Evolutionary conservation across 2,329 filamentous ascomycete species (phyloP).

Genomic region (Colletotrichum gigasporum): DNA sequence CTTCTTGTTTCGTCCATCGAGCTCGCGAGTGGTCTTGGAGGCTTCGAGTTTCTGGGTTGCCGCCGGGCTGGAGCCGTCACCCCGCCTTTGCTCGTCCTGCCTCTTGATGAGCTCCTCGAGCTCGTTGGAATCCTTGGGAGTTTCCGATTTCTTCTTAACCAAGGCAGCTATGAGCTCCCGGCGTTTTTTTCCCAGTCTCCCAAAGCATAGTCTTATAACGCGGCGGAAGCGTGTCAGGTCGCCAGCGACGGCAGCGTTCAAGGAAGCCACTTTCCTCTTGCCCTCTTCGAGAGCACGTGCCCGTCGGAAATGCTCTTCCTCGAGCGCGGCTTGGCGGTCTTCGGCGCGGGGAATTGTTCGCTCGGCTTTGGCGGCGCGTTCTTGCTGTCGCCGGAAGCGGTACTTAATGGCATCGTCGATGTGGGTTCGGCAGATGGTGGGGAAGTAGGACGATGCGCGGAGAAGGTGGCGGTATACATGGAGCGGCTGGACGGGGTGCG

Average conservation of each 20-base stretch:
- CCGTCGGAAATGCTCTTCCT: slow-evolving; percentile 11
- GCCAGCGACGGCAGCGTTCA: slow-evolving; percentile 65
- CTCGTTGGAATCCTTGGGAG: slow-evolving; percentile 50
- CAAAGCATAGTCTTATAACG: slow-evolving; percentile 61
- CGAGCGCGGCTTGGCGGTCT: slow-evolving; percentile 15
- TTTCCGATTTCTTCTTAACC: slow-evolving; percentile 38
- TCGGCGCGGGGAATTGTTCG: slow-evolving; percentile 51
- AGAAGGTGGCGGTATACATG: slow-evolving; percentile 68
- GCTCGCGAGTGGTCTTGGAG: too few relatives aligned
- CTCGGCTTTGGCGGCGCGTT: slow-evolving; percentile 38
- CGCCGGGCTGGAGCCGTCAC: too few relatives aligned
- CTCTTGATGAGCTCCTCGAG: slow-evolving; percentile 43
- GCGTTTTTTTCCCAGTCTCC: slow-evolving; percentile 60
- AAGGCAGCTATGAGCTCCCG: slow-evolving; percentile 56
- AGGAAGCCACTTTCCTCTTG: slow-evolving; percentile 46
- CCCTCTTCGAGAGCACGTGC: slow-evolving; percentile 14
- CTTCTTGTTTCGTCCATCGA: too few relatives aligned
- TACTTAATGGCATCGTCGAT: slow-evolving; percentile 52
- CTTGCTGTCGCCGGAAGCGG: slow-evolving; percentile 51
- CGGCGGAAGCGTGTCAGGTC: slow-evolving; percentile 55
- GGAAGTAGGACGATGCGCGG: slow-evolving; percentile 69
- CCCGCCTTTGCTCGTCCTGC: background rate
- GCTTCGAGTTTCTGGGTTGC: too few relatives aligned
- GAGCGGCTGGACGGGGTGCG: slow-evolving; percentile 43
- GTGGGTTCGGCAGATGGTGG: slow-evolving; percentile 56